Evolutionary conservation across 2,329 filamentous ascomycete genomes (phyloP).

Genomic region (Ophidiomyces ophidiicola): DNA sequence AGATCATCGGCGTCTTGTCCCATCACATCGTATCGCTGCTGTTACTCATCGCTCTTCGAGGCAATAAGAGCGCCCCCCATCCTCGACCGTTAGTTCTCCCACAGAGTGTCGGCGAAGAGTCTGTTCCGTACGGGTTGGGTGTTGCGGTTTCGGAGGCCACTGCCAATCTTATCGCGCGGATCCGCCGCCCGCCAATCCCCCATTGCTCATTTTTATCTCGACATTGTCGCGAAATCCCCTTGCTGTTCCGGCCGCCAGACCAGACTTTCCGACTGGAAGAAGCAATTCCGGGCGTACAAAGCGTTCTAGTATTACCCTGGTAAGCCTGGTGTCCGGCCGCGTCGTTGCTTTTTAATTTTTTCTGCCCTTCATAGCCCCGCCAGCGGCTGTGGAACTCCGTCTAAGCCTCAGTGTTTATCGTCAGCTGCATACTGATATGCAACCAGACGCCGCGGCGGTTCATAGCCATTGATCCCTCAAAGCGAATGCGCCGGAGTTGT

Average conservation of each 20-base stretch:
- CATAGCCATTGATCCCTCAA: background rate
- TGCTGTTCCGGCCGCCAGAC: too few species aligned
- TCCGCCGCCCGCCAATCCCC: conserved; percentile 5
- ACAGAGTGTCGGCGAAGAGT: background rate
- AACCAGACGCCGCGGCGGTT: background rate
- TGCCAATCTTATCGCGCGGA: conserved; percentile 6
- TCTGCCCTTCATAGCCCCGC: too few species aligned
- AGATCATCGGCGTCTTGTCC: too few species aligned
- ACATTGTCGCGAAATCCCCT: conserved; percentile 2
- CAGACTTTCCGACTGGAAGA: too few species aligned
- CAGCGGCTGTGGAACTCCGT: too few species aligned
- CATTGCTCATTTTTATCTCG: background rate
- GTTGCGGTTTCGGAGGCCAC: conserved; percentile 7
- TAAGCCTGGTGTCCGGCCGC: too few species aligned
- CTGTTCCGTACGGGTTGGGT: background rate
- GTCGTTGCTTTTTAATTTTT: too few species aligned
- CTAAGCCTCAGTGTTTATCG: too few species aligned
- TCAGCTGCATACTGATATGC: background rate
- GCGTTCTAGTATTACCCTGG: too few species aligned
- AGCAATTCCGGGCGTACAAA: too few species aligned
- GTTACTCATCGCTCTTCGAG: conserved; percentile 2
- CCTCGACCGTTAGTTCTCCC: background rate
- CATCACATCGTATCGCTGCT: conserved; percentile 1
- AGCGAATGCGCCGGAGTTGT: background rate
- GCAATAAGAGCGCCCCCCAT: background rate